Conservation (phyloP, 1,284 basidiomycete species). For the Rhodotorula mucilaginosa region DNA sequence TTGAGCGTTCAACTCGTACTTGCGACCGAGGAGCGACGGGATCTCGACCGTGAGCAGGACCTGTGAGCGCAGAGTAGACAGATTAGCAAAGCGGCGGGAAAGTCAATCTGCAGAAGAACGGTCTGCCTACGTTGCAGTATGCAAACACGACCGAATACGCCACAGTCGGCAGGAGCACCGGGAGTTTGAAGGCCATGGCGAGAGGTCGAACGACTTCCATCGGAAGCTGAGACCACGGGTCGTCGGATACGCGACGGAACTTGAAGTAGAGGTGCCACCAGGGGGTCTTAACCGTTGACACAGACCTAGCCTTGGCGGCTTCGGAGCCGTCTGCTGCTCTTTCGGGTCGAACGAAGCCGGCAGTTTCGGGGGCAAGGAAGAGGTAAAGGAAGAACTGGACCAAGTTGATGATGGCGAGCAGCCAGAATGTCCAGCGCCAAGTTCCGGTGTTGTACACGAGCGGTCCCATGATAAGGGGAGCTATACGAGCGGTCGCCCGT, state of each 20-base stretch:
- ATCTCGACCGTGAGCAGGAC: conserved; percentile 35
- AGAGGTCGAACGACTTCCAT: conserved; percentile 24
- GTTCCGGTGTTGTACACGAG: conserved; percentile 21
- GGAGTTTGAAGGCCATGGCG: conserved; percentile 12
- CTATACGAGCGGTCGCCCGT: conserved; percentile 14
- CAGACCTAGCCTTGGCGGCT: neutral
- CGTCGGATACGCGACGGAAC: conserved; percentile 19
- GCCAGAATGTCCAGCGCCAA: conserved; percentile 30
- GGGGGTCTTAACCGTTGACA: conserved; percentile 1
- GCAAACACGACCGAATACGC: conserved; percentile 30
- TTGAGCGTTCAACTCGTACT: conserved; percentile 31
- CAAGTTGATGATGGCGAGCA: conserved; percentile 22
- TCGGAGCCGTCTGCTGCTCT: conserved; percentile 2
- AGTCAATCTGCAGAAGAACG: neutral
- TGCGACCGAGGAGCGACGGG: conserved; percentile 26
- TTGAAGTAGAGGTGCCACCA: conserved; percentile 28
- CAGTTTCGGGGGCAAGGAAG: conserved; percentile 33
- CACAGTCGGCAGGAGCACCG: conserved; percentile 29
- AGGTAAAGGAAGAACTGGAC: conserved; percentile 26
- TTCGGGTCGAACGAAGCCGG: conserved; percentile 26
- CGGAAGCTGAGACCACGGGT: conserved; percentile 24
- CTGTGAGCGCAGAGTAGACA: neutral
- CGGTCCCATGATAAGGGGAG: conserved; percentile 3
- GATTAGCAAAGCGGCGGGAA: neutral
- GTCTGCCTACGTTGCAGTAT: conserved; percentile 21